Evolutionary conservation across 1,284 basidiomycete genomes (phyloP), one percentile per base, ranked within the genome.

Genomic region (Volvariella volvacea): DNA sequence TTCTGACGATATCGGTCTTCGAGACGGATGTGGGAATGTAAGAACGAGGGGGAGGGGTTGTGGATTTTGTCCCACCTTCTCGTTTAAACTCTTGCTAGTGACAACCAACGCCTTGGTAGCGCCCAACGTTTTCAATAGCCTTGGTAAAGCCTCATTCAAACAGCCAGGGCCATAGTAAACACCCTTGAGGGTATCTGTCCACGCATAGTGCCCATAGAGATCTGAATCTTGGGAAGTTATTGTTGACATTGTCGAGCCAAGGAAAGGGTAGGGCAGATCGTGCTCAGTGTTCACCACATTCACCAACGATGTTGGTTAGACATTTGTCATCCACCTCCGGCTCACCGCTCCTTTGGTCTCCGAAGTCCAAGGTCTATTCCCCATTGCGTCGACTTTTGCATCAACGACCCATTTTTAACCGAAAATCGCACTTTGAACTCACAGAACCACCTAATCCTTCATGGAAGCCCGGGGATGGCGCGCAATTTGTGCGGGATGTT

Each of bases 161-260:
- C 70, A 78, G 22, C 83, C 82, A 41, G 83, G 80, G 2, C 85
- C 85, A 55, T 85, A 87, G 55, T 78, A 71, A 3, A 88, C 63
- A 17, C 71, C 73, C 50, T 80, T 79, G 46, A 88, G 67, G 1
- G 78, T 74, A 52, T 83, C 74, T 0, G 76, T 76, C 67, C 74
- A 85, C 12, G 68, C 65, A 53, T 86, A 87, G 20, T 64, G 76
- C 19, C 84, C 84, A 37, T 68, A 55, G 43, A 65, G 50, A 42
- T 55, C 39, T 40, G 58, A 49, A 10, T 57, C 50, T 44, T 54
- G 47, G 32, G 46, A 42, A 14, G 46, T 45, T n/a, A 53, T 47
- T 47, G 52, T 57, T 30, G 65, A 64, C 63, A 68, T 65, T 21
- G 45, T 42, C 10, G 22, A 15, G 34, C n/a, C 25, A 28, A 12